phyloP scores from a whole-genome alignment of 306 rosid species.

The Quillaja saponaria region DNA sequence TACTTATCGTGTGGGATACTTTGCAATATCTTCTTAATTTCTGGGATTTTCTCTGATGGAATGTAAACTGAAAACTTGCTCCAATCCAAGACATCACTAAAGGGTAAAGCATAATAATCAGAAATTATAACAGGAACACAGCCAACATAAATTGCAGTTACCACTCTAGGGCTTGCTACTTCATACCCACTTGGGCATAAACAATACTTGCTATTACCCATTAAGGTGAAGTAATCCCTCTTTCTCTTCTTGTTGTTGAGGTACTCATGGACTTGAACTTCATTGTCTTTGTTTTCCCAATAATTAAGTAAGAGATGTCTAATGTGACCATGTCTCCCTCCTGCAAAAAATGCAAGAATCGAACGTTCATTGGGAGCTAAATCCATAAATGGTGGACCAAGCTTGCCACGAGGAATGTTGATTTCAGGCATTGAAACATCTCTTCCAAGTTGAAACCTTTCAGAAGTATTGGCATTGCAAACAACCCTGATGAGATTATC shows the following conservation, averaged over 20 bases:
- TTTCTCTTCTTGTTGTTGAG: too few species aligned
- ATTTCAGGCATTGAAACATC: constrained; percentile 76
- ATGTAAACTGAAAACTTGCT: constrained; percentile 59
- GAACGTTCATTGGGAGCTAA: constrained; percentile 38
- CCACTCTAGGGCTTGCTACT: constrained; percentile 85
- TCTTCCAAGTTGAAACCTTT: constrained; percentile 59
- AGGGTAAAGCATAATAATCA: constrained; percentile 58
- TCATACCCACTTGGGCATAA: constrained; percentile 84
- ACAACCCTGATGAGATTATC: constrained; percentile 58
- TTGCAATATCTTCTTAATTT: constrained; percentile 55
- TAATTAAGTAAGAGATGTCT: constrained; percentile 42
- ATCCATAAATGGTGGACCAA: constrained; percentile 37
- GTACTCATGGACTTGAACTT: constrained; percentile 64
- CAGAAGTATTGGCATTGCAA: constrained; percentile 75
- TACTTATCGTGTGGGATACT: constrained; percentile 46
- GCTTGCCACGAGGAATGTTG: constrained; percentile 49
- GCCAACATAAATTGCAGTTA: constrained; percentile 63
- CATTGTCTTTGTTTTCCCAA: constrained; percentile 67
- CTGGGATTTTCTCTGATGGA: constrained; percentile 42
- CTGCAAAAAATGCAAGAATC: constrained; percentile 65
- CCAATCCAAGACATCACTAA: constrained; percentile 78
- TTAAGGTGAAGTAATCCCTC: constrained; percentile 57
- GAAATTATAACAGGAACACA: constrained; percentile 77
- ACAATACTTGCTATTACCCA: constrained; percentile 67
- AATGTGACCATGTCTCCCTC: constrained; percentile 64